Conservation (phyloP, 768 basidiomycete genomes). For the Leucosporidium scottii region DNA sequence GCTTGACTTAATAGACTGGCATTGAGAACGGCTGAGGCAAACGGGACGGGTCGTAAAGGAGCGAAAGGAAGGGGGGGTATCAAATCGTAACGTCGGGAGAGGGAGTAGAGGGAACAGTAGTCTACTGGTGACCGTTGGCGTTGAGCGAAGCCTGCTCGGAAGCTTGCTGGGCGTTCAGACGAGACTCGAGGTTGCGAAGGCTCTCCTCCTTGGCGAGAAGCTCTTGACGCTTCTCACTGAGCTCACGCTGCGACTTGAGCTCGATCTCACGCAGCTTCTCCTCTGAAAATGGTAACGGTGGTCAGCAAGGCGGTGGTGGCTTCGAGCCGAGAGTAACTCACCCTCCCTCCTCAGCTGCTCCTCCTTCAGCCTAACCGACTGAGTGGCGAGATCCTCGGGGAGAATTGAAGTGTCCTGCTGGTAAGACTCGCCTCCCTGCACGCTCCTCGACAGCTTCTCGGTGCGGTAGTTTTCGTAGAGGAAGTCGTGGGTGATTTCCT, state of each 20-base stretch:
- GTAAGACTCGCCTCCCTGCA: slow-evolving; percentile 38
- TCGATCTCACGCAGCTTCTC: slow-evolving; percentile 88
- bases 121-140: neutral
- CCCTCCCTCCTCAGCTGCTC: slow-evolving; percentile 86
- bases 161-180: slow-evolving; percentile 18
- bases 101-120: too few relatives aligned
- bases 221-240: slow-evolving; percentile 95
- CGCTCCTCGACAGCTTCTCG: slow-evolving; percentile 87
- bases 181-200: slow-evolving; percentile 34
- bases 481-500: slow-evolving; percentile 55
- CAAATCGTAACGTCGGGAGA: too few relatives aligned
- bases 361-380: slow-evolving; percentile 95
- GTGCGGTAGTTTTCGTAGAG: slow-evolving; percentile 79
- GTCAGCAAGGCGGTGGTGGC: slow-evolving; percentile 67
- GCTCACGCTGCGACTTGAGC: slow-evolving; percentile 93
- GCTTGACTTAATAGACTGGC: too few relatives aligned
- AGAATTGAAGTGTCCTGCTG: slow-evolving; percentile 61
- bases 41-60: too few relatives aligned
- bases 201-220: slow-evolving; percentile 85
- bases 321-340: neutral
- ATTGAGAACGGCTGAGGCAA: too few relatives aligned
- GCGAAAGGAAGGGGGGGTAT: too few relatives aligned
- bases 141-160: neutral
- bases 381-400: slow-evolving; percentile 92
- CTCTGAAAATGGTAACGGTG: slow-evolving; percentile 7